phyloP scores from a whole-genome alignment of 306 rosid genomes.

The Oemleria cerasiformis region DNA sequence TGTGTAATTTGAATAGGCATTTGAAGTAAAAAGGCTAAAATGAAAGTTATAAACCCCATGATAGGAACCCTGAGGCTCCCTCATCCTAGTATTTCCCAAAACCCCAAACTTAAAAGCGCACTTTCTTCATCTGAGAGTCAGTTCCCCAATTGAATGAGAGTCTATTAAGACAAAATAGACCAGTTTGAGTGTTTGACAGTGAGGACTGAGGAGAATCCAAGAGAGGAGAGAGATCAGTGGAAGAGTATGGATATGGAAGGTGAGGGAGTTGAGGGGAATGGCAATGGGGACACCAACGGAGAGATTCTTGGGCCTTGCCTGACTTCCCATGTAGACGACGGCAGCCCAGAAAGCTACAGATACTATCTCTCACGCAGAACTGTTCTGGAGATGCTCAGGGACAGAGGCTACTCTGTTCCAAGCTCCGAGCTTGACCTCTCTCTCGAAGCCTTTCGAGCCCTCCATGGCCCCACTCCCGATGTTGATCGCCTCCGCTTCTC shows the following conservation, averaged over 20 bases:
- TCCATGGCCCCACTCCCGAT: constrained; percentile 49
- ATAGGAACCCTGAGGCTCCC: too few species aligned
- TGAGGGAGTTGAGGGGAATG: constrained; percentile 18
- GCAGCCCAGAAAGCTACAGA: constrained; percentile 61
- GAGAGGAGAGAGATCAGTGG: not conserved
- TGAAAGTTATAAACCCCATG: too few species aligned
- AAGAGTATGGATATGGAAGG: constrained; percentile 18
- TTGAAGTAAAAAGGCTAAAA: too few species aligned
- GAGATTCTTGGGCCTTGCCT: constrained; percentile 39
- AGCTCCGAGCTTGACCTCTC: constrained; percentile 49
- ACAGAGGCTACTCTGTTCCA: constrained; percentile 71
- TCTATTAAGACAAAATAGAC: too few species aligned
- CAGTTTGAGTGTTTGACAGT: not conserved
- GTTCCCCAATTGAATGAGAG: too few species aligned
- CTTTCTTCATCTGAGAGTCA: too few species aligned
- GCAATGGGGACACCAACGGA: constrained; percentile 2
- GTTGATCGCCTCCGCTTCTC: constrained; percentile 70
- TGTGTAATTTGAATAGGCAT: too few species aligned
- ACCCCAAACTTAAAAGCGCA: too few species aligned
- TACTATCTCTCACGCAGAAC: constrained; percentile 75
- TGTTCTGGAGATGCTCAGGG: constrained; percentile 73
- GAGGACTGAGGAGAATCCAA: not conserved
- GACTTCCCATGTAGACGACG: constrained; percentile 49
- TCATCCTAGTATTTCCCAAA: too few species aligned
- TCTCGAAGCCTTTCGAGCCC: constrained; percentile 61